A percentile compares a stretch with the other conserved stretches of the same genome.
phyloP scores from a whole-genome alignment of 768 basidiomycete genomes.

The Candolleomyces aberdarensis region DNA sequence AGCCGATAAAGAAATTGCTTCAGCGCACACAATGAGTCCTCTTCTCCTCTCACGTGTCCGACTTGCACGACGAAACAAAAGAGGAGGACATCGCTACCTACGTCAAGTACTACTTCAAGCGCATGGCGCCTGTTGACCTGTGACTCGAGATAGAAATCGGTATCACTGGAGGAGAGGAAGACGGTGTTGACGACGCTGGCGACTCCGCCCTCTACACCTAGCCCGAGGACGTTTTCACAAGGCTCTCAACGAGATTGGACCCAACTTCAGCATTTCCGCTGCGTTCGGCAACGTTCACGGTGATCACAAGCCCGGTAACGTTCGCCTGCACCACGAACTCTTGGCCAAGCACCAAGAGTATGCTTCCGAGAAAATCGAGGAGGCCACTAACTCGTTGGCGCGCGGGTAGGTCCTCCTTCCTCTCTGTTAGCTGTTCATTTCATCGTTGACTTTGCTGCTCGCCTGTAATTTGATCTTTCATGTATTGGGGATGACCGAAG shows the following conservation, averaged over 20 bases:
- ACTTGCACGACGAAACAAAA: constrained; percentile 89
- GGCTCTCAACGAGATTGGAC: constrained; percentile 78
- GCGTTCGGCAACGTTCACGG: constrained; percentile 99
- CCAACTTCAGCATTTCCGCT: constrained; percentile 97
- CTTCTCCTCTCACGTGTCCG: constrained; percentile 98
- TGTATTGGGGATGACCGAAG: neutral
- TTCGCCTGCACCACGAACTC: constrained; percentile 87
- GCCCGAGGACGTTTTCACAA: constrained; percentile 90
- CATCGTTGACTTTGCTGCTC: neutral
- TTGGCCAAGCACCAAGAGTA: constrained; percentile 87
- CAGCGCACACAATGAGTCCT: constrained; percentile 85
- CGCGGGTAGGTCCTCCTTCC: constrained; percentile 49
- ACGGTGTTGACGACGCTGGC: constrained; percentile 96
- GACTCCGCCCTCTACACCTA: constrained; percentile 95
- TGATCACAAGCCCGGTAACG: constrained; percentile 99
- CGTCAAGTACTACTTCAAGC: constrained; percentile 94
- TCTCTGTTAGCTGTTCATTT: neutral
- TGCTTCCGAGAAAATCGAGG: constrained; percentile 53
- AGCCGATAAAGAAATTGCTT: constrained; percentile 91
- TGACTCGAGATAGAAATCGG: constrained; percentile 99
- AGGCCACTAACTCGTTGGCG: constrained; percentile 72
- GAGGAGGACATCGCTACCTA: constrained; percentile 94
- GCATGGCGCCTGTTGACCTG: constrained; percentile 85
- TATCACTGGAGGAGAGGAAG: constrained; percentile 99
- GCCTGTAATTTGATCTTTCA: constrained; percentile 17